Conservation (phyloP, 345 rosid species). For the Brassica napus region DNA sequence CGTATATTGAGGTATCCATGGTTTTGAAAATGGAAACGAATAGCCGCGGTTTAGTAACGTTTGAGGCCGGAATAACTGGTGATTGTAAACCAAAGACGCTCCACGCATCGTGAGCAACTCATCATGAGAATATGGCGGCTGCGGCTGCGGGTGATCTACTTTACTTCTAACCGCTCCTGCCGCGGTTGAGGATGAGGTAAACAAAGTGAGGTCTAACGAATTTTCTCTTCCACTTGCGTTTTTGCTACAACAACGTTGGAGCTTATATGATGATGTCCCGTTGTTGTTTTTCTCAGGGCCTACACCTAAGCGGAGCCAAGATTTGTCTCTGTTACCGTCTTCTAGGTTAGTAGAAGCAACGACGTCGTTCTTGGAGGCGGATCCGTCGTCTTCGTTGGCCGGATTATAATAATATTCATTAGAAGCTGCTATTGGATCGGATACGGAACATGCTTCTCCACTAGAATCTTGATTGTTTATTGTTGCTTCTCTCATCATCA, state of each 20-base stretch:
- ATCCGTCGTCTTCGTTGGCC: slow-evolving; percentile 39
- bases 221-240: slow-evolving; percentile 44
- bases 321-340: slow-evolving; percentile 43
- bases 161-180: slow-evolving; percentile 18
- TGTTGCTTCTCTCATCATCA: slow-evolving; percentile 33
- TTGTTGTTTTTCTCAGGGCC: slow-evolving; percentile 47
- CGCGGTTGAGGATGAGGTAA: slow-evolving; percentile 39
- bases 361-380: slow-evolving; percentile 19
- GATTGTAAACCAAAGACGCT: slow-evolving; percentile 24
- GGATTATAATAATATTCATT: slow-evolving; percentile 40
- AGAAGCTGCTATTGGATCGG: slow-evolving; percentile 46
- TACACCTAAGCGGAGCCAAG: slow-evolving; percentile 83
- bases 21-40: slow-evolving; percentile 35
- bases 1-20: slow-evolving; percentile 50
- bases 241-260: slow-evolving; percentile 37
- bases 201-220: slow-evolving; percentile 67
- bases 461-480: slow-evolving; percentile 36
- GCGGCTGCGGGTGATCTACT: slow-evolving; percentile 12
- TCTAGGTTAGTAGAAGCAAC: slow-evolving; percentile 22
- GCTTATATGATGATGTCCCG: slow-evolving; percentile 31
- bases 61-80: slow-evolving; percentile 34
- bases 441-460: slow-evolving; percentile 48
- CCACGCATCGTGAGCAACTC: slow-evolving; percentile 28
- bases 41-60: slow-evolving; percentile 22
- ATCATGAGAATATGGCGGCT: slow-evolving; percentile 24